Percentiles rank a stretch among this genome's conserved stretches.
Conservation (phyloP, 768 basidiomycete species). For the Candolleomyces aberdarensis region DNA sequence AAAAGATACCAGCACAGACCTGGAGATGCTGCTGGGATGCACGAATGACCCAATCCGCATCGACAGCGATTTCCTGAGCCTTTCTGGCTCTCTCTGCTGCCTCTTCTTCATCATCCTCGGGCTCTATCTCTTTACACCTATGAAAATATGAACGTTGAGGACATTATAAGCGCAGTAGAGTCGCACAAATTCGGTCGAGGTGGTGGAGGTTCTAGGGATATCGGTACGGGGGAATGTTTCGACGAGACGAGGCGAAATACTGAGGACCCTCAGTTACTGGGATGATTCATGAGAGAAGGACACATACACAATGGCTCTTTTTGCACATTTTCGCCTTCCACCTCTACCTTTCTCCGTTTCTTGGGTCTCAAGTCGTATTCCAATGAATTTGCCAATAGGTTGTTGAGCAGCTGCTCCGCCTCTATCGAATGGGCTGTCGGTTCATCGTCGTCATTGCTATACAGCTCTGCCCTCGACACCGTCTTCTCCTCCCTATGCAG, state of each 20-base stretch:
- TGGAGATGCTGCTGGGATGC: conserved; percentile 14
- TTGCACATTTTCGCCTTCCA: not conserved
- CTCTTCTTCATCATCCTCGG: conserved; percentile 42
- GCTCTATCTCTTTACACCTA: conserved; percentile 36
- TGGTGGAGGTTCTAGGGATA: conserved; percentile 43
- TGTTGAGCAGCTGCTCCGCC: not conserved
- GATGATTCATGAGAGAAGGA: conserved; percentile 7
- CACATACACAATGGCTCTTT: conserved; percentile 17
- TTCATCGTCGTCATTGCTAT: conserved; percentile 9
- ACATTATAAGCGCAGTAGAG: not conserved
- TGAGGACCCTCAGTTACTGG: conserved; percentile 16
- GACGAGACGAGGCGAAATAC: conserved; percentile 51
- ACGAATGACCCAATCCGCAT: conserved; percentile 26
- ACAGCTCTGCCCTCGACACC: conserved; percentile 35
- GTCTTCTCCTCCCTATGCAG: conserved; percentile 26
- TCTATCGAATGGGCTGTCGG: conserved; percentile 2
- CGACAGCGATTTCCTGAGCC: conserved; percentile 30
- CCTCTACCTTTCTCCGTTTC: conserved; percentile 9
- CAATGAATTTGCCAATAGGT: not conserved
- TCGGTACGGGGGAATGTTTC: conserved; percentile 29
- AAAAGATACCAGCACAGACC: conserved; percentile 12
- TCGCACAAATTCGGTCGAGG: conserved; percentile 36
- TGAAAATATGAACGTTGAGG: not conserved
- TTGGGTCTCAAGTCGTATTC: not conserved
- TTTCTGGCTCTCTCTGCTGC: conserved; percentile 39